Base-by-base conservation (phyloP, 2,329 filamentous ascomycete species). In the Lachnellula subtilissima region DNA sequence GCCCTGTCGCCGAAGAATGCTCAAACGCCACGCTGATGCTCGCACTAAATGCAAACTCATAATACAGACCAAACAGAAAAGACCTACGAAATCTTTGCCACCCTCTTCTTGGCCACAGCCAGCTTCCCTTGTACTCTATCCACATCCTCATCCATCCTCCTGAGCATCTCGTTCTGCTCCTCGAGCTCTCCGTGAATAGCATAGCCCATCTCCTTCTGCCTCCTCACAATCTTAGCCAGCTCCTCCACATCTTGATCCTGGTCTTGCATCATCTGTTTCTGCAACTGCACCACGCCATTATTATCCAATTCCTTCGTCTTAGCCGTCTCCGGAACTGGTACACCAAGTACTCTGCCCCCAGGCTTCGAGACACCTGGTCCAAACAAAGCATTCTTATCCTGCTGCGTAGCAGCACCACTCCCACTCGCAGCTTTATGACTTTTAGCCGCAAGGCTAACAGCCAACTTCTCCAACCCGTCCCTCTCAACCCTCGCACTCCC, bases 281-380 rank as follows among this genome's bases (percentile, higher is more conserved):
- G 89, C 58, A 94, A 72, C 69, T 88, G 82, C 59, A 92, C 65
- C 17, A 94, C 84, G 0, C 88, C 89, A 4, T 78, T 72, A 64
- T 94, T 94, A 67, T 91, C 89, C 53, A 90, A 72, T 70, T 93
- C 88, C 12, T 89, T 75, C 45, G 89, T 93, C 59, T 83, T 81
- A 56, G 89, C 85, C 15, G 88, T 92, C 73, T 95, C 89, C 1
- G 85, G 81, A 2, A 87, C 74, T 1, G 88, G 87, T 0, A 81
- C 86, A 1, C 89, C 89, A 0, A 93, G 75, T 3, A 92, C 87
- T 43, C 89, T 78, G 1, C 88, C 83, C 1, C 79, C 74, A 57
- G 53, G 70, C 67, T 64, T 69, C 25, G 68, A 65, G 32, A 67
- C 68, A 1, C 66, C 58, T 47, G 74, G 56, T 47, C 75, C 75